phyloP scores from a whole-genome alignment of 257 asterid genomes.

The Nicotiana attenuata region DNA sequence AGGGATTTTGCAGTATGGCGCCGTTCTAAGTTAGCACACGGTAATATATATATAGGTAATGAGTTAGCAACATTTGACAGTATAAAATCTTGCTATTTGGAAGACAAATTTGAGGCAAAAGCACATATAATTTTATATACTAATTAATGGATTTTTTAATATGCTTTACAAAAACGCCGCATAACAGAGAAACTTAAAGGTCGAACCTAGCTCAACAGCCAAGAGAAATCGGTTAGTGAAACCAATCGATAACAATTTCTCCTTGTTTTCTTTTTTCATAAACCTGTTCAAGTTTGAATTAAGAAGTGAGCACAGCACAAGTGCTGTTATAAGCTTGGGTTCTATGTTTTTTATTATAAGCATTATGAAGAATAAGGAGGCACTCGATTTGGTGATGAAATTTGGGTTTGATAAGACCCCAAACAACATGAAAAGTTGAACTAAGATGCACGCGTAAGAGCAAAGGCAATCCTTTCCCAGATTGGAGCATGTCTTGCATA shows the following conservation, averaged over 20 bases:
- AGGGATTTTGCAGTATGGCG: no score
- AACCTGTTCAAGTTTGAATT: no score
- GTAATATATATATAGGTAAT: no score
- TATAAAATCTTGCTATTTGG: not conserved
- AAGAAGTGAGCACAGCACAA: constrained; percentile 16
- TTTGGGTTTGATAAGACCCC: constrained; percentile 47
- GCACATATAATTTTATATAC: not conserved
- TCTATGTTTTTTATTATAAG: constrained; percentile 43
- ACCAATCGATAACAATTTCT: not conserved
- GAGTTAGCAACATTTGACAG: not conserved
- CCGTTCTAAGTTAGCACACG: no score
- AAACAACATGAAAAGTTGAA: constrained; percentile 52
- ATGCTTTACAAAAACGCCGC: not conserved
- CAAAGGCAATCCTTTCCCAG: constrained; percentile 53
- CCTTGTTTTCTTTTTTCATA: not conserved
- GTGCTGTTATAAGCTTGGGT: constrained; percentile 51
- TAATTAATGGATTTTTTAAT: not conserved
- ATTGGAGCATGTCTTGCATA: constrained; percentile 67
- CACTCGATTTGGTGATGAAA: constrained; percentile 53
- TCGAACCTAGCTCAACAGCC: not conserved
- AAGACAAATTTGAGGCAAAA: not conserved
- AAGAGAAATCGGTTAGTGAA: not conserved
- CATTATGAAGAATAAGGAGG: constrained; percentile 23
- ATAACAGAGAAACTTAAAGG: not conserved
- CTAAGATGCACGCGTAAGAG: constrained; percentile 31